phyloP scores from a whole-genome alignment of 1,139 yeast species.

The Wickerhamomyces sp. region DNA sequence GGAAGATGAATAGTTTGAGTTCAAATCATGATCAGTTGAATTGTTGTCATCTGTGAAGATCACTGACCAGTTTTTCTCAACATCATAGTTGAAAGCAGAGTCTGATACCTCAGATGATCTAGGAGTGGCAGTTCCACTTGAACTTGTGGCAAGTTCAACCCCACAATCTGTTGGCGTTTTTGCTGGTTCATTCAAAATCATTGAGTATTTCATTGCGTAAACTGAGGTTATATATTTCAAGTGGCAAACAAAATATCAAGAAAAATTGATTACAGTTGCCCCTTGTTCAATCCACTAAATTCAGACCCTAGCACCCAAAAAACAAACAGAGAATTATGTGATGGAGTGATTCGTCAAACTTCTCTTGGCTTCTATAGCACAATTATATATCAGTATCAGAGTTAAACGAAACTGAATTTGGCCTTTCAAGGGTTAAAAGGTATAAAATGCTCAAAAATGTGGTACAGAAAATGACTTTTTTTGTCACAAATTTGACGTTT shows the following conservation, averaged over 20 bases:
- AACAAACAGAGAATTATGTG: no score
- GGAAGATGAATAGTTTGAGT: slow-evolving; percentile 19
- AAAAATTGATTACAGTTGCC: no score
- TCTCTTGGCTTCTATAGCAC: no score
- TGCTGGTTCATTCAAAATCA: no score
- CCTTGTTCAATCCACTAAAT: no score
- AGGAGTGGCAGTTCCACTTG: slow-evolving; percentile 1
- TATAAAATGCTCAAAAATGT: not conserved
- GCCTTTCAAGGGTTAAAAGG: not conserved
- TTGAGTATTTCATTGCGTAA: no score
- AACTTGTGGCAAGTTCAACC: not conserved
- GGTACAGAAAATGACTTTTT: not conserved
- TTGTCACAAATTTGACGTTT: not conserved
- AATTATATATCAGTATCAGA: no score
- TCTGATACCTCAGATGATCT: slow-evolving; percentile 6
- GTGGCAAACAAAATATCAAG: no score
- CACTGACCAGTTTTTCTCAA: slow-evolving; percentile 22
- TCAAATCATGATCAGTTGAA: slow-evolving; percentile 21
- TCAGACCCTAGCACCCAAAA: no score
- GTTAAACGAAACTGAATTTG: no score
- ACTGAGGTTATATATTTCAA: no score
- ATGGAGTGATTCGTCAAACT: no score
- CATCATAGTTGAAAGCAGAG: slow-evolving; percentile 13
- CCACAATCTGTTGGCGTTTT: not conserved
- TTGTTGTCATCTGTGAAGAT: slow-evolving; percentile 24